phyloP scores from a whole-genome alignment of 139 green algal species.

The Penium margaritaceum region DNA sequence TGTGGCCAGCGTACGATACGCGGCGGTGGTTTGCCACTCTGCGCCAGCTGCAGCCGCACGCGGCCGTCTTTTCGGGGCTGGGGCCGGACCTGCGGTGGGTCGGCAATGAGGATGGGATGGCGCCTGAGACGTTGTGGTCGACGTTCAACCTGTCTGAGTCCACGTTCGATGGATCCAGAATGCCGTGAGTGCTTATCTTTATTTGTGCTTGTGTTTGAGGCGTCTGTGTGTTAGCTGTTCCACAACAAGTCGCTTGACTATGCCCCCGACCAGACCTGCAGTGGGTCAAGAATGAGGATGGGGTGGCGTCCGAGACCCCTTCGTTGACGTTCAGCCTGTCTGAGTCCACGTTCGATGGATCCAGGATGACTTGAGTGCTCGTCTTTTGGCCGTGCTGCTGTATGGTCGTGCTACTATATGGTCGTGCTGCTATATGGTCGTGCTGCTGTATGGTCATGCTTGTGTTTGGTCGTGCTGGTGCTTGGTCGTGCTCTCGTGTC shows the following conservation, averaged over 20 bases:
- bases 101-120: constrained; percentile 12
- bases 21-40: neutral
- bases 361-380: neutral
- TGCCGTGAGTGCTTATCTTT: neutral
- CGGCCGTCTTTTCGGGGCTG: constrained; percentile 9
- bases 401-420: too few species aligned
- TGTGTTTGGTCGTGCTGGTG: too few species aligned
- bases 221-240: too few species aligned
- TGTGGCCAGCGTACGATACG: neutral
- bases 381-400: too few species aligned
- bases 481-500: too few species aligned
- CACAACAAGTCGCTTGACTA: too few species aligned
- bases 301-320: neutral
- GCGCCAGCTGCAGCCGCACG: constrained; percentile 10
- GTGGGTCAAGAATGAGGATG: constrained; percentile 14
- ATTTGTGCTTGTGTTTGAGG: too few species aligned
- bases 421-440: too few species aligned
- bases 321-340: constrained; percentile 5
- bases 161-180: neutral
- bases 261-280: too few species aligned
- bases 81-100: constrained; percentile 25
- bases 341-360: neutral
- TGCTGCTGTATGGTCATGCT: too few species aligned
- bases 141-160: neutral
- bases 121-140: neutral